A percentile compares a stretch with the other conserved stretches of the same genome.
Conservation (phyloP, 306 rosid species). For the Canavalia ensiformis region DNA sequence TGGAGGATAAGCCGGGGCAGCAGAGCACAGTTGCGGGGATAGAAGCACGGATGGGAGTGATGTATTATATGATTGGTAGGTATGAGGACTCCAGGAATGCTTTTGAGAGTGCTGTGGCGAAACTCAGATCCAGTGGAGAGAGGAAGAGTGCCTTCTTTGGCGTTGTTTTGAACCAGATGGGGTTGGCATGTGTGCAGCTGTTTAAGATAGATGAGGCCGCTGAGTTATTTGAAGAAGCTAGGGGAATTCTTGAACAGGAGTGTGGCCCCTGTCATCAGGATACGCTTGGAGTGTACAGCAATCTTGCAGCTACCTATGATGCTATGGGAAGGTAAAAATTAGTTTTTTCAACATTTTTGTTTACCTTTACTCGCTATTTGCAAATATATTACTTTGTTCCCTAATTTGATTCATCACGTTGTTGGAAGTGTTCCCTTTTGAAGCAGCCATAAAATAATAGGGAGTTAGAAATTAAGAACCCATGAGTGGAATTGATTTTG, state of each 20-base stretch:
- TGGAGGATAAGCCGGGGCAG: slow-evolving; percentile 99
- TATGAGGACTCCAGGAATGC: slow-evolving; percentile 85
- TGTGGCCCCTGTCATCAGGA: slow-evolving; percentile 98
- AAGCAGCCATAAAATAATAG: background rate
- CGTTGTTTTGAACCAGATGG: slow-evolving; percentile 98
- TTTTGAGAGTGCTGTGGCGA: slow-evolving; percentile 84
- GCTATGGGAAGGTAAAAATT: slow-evolving; percentile 92
- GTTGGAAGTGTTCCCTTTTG: background rate
- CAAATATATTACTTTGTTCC: background rate
- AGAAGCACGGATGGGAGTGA: slow-evolving; percentile 98
- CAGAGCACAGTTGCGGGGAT: slow-evolving; percentile 96
- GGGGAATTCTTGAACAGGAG: slow-evolving; percentile 91
- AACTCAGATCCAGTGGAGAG: slow-evolving; percentile 94
- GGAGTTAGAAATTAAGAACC: background rate
- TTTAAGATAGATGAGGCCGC: slow-evolving; percentile 99
- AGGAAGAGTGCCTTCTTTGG: slow-evolving; percentile 98
- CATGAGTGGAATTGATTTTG: too few relatives aligned
- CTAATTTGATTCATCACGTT: slow-evolving; percentile 17
- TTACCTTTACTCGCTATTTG: background rate
- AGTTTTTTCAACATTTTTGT: slow-evolving; percentile 19
- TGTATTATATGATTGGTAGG: slow-evolving; percentile 89
- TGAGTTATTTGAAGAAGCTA: slow-evolving; percentile 96
- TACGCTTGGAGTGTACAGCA: slow-evolving; percentile 96
- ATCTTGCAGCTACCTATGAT: slow-evolving; percentile 99
- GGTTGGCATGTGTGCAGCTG: slow-evolving; percentile 93